Evolutionary conservation across 2,329 filamentous ascomycete genomes (phyloP).

Genomic region (Clonostachys byssicola): DNA sequence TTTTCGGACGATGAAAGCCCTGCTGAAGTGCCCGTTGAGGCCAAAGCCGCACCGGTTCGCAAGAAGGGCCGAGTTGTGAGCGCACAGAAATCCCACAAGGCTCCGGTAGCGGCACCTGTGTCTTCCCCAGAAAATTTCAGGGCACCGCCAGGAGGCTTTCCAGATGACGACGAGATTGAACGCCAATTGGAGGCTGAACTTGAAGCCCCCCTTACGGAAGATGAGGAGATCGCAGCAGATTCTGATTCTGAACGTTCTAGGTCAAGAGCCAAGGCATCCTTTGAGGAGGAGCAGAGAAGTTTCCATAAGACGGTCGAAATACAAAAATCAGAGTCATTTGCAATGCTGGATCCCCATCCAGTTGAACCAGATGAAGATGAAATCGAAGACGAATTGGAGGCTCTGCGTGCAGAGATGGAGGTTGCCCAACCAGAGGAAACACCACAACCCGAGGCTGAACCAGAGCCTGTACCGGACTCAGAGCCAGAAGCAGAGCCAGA

Average conservation of each 20-base stretch:
- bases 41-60: slow-evolving; percentile 20
- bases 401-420: slow-evolving; percentile 45
- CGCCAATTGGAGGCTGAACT: slow-evolving; percentile 62
- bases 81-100: slow-evolving; percentile 20
- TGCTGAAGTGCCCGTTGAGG: slow-evolving; percentile 3
- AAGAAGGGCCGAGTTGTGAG: slow-evolving; percentile 37
- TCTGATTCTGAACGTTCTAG: slow-evolving; percentile 35
- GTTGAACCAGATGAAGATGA: slow-evolving; percentile 38
- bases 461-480: slow-evolving; percentile 5
- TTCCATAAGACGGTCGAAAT: slow-evolving; percentile 3
- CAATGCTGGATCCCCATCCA: slow-evolving; percentile 48
- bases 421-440: slow-evolving; percentile 7
- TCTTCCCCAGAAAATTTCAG: slow-evolving; percentile 35
- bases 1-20: slow-evolving; percentile 24
- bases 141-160: slow-evolving; percentile 30
- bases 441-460: slow-evolving; percentile 7
- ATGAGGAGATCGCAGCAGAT: slow-evolving; percentile 42
- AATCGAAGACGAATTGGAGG: slow-evolving; percentile 45
- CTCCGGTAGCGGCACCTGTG: slow-evolving; percentile 46
- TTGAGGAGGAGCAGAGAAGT: slow-evolving; percentile 8
- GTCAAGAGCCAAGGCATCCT: slow-evolving; percentile 14
- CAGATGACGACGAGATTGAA: slow-evolving; percentile 63
- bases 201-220: slow-evolving; percentile 49
- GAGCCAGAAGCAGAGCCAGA: slow-evolving; percentile 8
- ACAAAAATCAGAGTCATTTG: slow-evolving; percentile 31